Base-by-base conservation (phyloP, 306 rosid species). In the Chamaecrista fasciculata region DNA sequence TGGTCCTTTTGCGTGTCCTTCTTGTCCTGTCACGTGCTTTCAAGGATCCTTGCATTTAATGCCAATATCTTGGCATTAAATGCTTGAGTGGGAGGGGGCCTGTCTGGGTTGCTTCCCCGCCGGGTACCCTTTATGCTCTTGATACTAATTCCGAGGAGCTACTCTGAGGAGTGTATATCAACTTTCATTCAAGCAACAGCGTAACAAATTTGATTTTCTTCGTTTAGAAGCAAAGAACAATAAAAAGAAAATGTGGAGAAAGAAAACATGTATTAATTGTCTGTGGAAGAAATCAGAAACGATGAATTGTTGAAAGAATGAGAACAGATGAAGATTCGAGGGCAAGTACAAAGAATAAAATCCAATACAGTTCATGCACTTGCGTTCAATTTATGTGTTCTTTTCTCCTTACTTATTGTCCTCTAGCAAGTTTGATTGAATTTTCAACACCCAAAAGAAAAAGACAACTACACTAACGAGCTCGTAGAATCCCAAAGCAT, bases 291-390 rank as follows among this genome's bases (percentile, higher is more conserved):
- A 43, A 20, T 6, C 6, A 15, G 16, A 15, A 6, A 25, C 8
- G 39, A 33, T 26, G 11, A 48, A 18, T 19, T 2, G 72, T 51
- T 28, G 29, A 67, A 28, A 52, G 53, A 46, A 67, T 34, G 67
- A 48, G 40, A 62, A n/a, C n/a, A 16, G 46, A 36, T 3, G 48
- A 48, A 43, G 71, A 74, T 74, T 80, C 76, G 48, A 10, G 25
- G 34, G 78, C 19, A 83, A 78, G 75, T 78, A 78, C 72, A 61
- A 5, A 25, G 75, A 78, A 70, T 74, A 73, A 80, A 80, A 73
- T 73, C 87, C 71, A 34, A 37, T 21, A 59, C 43, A 70, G 57
- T 70, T n/a, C 66, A 42, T 16, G 29, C 62, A 24, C 48, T 8
- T 31, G 33, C 24, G 24, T 66, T 62, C 65, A 70, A 52, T 62